Evolutionary conservation across 2,329 filamentous ascomycete species (phyloP).

Genomic region (Fusarium subglutinans): DNA sequence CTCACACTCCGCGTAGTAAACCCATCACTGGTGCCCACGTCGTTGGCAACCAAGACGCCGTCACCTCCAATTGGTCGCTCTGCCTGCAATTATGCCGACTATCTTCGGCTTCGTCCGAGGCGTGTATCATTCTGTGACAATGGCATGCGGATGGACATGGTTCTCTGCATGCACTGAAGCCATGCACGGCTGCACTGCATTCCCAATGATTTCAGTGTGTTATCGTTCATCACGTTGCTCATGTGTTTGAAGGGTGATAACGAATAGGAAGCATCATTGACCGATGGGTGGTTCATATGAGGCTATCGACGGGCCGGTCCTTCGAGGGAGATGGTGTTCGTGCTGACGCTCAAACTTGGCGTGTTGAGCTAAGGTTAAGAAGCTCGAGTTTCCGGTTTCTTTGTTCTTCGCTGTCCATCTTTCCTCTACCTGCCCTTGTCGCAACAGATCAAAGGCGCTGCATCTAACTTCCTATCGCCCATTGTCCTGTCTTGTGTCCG

Average conservation of each 20-base stretch:
- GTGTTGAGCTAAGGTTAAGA: constrained; percentile 13
- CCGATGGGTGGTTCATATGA: background rate
- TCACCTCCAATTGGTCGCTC: constrained; percentile 9
- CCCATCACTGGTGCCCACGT: constrained; percentile 1
- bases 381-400: constrained; percentile 7
- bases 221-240: constrained; percentile 16
- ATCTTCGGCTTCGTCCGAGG: constrained; percentile 24
- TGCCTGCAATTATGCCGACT: background rate
- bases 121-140: constrained; percentile 4
- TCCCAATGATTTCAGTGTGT: constrained; percentile 14
- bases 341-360: constrained; percentile 19
- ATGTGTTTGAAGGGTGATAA: constrained; percentile 4
- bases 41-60: constrained; percentile 4
- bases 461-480: background rate
- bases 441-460: background rate
- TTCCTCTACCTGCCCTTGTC: background rate
- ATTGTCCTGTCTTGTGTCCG: background rate
- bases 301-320: constrained; percentile 5
- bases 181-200: constrained; percentile 27
- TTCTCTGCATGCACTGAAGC: constrained; percentile 11
- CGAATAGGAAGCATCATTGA: constrained; percentile 1
- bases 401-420: background rate
- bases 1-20: background rate
- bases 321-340: background rate
- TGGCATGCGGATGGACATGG: background rate